These are phyloP conservation scores for Eustoma russellianum DNA, from an alignment of 257 asterid genomes.

Conservation along the genomic window DNA sequence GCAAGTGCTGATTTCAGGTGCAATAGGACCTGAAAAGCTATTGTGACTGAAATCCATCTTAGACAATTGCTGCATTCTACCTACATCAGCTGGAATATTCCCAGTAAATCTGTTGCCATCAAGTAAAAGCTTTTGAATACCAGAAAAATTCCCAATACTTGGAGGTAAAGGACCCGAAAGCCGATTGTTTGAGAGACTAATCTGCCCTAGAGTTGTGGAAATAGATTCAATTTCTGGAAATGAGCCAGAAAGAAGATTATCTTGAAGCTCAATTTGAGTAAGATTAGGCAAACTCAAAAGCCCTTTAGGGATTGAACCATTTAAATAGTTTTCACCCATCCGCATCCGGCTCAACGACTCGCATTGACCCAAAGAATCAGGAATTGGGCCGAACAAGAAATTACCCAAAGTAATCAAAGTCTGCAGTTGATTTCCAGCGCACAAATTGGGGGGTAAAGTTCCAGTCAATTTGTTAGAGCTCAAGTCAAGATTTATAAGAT, in stretches of 20 bases:
- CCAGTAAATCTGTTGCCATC: slow-evolving; percentile 91
- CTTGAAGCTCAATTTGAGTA: slow-evolving; percentile 81
- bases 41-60: slow-evolving; percentile 89
- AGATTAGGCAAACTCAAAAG: slow-evolving; percentile 65
- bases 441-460: slow-evolving; percentile 59
- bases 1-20: slow-evolving; percentile 71
- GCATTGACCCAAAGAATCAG: slow-evolving; percentile 70
- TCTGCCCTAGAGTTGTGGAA: slow-evolving; percentile 61
- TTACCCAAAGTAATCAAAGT: slow-evolving; percentile 72
- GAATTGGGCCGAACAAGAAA: slow-evolving; percentile 80
- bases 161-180: slow-evolving; percentile 69
- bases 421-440: slow-evolving; percentile 51
- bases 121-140: slow-evolving; percentile 84
- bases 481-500: slow-evolving; percentile 55
- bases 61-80: slow-evolving; percentile 82
- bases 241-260: slow-evolving; percentile 63
- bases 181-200: slow-evolving; percentile 76
- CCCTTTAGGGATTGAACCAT: slow-evolving; percentile 79
- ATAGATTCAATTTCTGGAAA: slow-evolving; percentile 43
- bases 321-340: slow-evolving; percentile 84
- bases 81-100: slow-evolving; percentile 61
- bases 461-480: slow-evolving; percentile 91
- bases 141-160: slow-evolving; percentile 69
- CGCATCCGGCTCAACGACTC: slow-evolving; percentile 63
- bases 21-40: slow-evolving; percentile 52